Evolutionary conservation across 2,329 filamentous ascomycete genomes (phyloP).

Genomic region (Allantophomopsis cytisporea): DNA sequence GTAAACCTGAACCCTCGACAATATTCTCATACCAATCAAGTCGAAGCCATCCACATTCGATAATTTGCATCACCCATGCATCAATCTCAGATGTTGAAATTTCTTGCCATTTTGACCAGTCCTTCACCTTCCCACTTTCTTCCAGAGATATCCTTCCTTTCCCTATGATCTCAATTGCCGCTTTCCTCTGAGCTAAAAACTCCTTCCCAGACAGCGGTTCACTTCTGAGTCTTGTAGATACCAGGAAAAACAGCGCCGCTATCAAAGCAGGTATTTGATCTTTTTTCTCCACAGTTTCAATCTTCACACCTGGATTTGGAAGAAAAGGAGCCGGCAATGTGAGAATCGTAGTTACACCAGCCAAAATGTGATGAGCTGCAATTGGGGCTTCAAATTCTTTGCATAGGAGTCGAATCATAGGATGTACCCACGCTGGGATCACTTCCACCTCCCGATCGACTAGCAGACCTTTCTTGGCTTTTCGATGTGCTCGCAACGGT

Average conservation of each 20-base stretch:
- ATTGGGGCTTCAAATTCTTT: slow-evolving; percentile 42
- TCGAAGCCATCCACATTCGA: slow-evolving; percentile 30
- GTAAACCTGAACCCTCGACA: slow-evolving; percentile 17
- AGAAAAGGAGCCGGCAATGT: slow-evolving; percentile 14
- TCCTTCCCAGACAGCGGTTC: slow-evolving; percentile 20
- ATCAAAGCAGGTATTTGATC: slow-evolving; percentile 33
- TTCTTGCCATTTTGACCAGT: slow-evolving; percentile 38
- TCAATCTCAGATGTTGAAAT: slow-evolving; percentile 42
- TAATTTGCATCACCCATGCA: slow-evolving; percentile 43
- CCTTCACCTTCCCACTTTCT: slow-evolving; percentile 24
- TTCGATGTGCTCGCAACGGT: background rate
- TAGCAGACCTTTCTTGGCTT: background rate
- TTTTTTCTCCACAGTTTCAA: background rate
- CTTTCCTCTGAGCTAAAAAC: slow-evolving; percentile 31
- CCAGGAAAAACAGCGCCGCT: slow-evolving; percentile 46
- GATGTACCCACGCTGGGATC: slow-evolving; percentile 54
- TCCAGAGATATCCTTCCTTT: slow-evolving; percentile 22
- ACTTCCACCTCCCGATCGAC: background rate
- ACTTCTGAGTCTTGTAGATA: slow-evolving; percentile 33
- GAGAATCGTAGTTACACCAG: slow-evolving; percentile 47
- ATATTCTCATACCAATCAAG: slow-evolving; percentile 47
- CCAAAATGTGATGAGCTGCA: slow-evolving; percentile 60
- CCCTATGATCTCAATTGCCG: slow-evolving; percentile 29
- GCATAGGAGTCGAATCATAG: slow-evolving; percentile 53
- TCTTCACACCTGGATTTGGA: background rate